phyloP scores from a whole-genome alignment of 2,329 filamentous ascomycete species.

The Thelonectria discophora region DNA sequence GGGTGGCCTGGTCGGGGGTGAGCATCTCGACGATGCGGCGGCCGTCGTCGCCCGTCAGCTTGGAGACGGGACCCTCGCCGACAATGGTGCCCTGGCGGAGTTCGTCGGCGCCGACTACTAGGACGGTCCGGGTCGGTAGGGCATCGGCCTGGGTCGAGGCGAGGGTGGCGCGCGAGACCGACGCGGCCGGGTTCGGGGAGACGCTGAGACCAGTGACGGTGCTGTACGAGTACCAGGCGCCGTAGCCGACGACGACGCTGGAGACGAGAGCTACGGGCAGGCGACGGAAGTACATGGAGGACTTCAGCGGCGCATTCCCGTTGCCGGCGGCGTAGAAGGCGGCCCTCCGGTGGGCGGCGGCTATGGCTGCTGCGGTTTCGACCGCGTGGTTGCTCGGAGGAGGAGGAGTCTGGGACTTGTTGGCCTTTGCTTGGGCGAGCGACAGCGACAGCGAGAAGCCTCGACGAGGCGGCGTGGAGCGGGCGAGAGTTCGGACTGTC shows the following conservation, averaged over 20 bases:
- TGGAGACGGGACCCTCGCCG: constrained; percentile 86
- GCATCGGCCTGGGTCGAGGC: constrained; percentile 51
- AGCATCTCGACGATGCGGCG: constrained; percentile 94
- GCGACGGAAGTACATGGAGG: constrained; percentile 80
- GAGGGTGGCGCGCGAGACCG: constrained; percentile 50
- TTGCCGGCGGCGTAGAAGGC: constrained; percentile 9
- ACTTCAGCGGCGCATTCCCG: constrained; percentile 61
- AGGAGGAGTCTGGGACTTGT: no score
- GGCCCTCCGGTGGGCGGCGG: constrained; percentile 48
- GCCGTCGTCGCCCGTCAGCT: constrained; percentile 85
- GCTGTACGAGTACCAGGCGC: constrained; percentile 79
- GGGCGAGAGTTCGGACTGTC: constrained; percentile 66
- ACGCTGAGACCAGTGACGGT: constrained; percentile 50
- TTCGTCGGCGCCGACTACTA: constrained; percentile 90
- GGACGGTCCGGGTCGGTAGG: constrained; percentile 69
- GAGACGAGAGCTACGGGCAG: constrained; percentile 73
- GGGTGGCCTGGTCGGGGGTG: constrained; percentile 90
- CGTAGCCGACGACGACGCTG: constrained; percentile 74
- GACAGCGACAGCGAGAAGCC: constrained; percentile 60
- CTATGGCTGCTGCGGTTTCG: constrained; percentile 37
- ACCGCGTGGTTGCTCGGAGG: constrained; percentile 44
- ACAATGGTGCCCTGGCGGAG: constrained; percentile 88
- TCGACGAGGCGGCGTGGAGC: constrained; percentile 56
- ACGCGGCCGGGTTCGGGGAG: constrained; percentile 40
- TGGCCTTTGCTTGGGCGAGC: constrained; percentile 64